Evolutionary conservation across 306 rosid species (phyloP).

Genomic region (Rosa rugosa): DNA sequence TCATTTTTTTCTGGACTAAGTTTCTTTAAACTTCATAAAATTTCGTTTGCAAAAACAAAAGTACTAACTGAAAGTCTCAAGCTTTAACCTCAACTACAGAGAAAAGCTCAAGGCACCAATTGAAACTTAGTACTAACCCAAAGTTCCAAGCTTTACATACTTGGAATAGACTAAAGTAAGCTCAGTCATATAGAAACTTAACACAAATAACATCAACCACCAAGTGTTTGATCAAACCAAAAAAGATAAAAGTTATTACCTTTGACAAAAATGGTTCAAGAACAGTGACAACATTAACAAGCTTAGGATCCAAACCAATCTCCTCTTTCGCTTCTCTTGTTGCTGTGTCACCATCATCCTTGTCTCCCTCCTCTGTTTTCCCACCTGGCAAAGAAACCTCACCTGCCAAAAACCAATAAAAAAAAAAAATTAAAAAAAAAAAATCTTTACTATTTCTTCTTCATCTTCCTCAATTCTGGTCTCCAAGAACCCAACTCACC

Average conservation of each 20-base stretch:
- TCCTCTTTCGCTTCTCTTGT: constrained; percentile 91
- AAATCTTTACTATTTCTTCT: background rate
- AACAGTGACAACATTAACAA: constrained; percentile 68
- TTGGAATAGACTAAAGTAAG: background rate
- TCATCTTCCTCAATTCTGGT: background rate
- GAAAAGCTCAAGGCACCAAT: background rate
- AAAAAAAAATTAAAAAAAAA: background rate
- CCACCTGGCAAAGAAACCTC: constrained; percentile 98
- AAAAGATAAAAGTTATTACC: constrained; percentile 41
- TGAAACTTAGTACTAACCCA: background rate
- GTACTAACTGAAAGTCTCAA: background rate
- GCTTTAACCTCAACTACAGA: background rate
- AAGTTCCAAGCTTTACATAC: background rate
- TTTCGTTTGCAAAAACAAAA: background rate
- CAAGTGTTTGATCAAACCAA: background rate
- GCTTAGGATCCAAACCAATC: constrained; percentile 86
- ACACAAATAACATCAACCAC: background rate
- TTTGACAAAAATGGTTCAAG: constrained; percentile 94
- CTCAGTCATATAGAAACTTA: background rate
- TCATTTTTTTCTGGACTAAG: background rate
- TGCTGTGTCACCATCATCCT: constrained; percentile 86
- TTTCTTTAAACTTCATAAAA: background rate
- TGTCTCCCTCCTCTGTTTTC: constrained; percentile 86
- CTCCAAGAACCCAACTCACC: constrained; percentile 44
- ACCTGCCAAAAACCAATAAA: constrained; percentile 43